phyloP scores from a whole-genome alignment of 495 filamentous ascomycete species.

The Neurospora sp. region DNA sequence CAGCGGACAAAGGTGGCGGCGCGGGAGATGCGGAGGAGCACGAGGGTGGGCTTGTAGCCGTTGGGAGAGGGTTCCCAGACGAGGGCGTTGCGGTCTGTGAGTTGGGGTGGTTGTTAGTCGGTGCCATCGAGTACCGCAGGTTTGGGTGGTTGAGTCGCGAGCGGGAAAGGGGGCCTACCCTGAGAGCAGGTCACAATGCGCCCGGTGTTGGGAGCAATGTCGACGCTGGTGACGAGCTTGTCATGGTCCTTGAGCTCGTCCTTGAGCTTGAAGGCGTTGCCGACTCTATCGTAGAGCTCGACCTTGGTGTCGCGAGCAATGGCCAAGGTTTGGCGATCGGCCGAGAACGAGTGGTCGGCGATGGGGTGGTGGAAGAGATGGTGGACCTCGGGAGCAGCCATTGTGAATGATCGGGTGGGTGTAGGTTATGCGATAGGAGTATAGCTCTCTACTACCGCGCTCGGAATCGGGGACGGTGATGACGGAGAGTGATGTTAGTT shows the following conservation, averaged over 20 bases:
- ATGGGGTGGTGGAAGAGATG: slow-evolving; percentile 96
- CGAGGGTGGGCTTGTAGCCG: slow-evolving; percentile 94
- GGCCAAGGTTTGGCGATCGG: slow-evolving; percentile 78
- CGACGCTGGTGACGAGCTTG: slow-evolving; percentile 90
- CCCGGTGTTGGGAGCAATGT: slow-evolving; percentile 82
- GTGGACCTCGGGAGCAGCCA: slow-evolving; percentile 83
- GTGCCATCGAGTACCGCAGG: no score
- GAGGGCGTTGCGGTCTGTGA: slow-evolving; percentile 88
- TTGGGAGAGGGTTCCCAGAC: slow-evolving; percentile 89
- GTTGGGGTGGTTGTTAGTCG: background rate
- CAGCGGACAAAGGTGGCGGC: slow-evolving; percentile 95
- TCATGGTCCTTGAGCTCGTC: slow-evolving; percentile 94
- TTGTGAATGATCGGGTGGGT: slow-evolving; percentile 22
- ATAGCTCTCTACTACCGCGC: slow-evolving; percentile 92
- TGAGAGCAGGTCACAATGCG: slow-evolving; percentile 97
- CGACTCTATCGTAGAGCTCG: slow-evolving; percentile 71
- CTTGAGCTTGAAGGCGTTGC: slow-evolving; percentile 67
- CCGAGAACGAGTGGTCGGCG: slow-evolving; percentile 94
- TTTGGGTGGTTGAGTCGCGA: no score
- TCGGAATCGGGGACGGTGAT: slow-evolving; percentile 2
- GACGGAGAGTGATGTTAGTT: slow-evolving; percentile 2
- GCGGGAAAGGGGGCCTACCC: slow-evolving; percentile 38
- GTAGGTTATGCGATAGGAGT: slow-evolving; percentile 69
- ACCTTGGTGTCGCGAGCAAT: slow-evolving; percentile 85
- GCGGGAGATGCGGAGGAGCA: slow-evolving; percentile 92